phyloP scores from a whole-genome alignment of 306 rosid species.

The Nissolia schottii region DNA sequence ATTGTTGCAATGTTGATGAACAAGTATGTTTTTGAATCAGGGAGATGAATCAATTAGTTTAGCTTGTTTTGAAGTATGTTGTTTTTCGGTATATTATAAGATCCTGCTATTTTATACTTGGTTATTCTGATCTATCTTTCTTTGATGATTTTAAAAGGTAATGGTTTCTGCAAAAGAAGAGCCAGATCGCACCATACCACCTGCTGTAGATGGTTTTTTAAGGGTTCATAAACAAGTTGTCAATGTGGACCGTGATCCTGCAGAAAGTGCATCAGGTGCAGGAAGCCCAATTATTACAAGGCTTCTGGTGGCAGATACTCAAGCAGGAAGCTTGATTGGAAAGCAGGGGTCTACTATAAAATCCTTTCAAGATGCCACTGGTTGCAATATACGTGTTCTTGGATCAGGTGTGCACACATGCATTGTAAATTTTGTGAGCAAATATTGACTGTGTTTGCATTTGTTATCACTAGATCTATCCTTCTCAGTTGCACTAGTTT shows the following conservation, averaged over 20 bases:
- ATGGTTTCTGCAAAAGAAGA: slow-evolving; percentile 65
- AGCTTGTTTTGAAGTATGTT: neutral
- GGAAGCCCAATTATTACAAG: slow-evolving; percentile 36
- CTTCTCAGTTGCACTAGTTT: neutral
- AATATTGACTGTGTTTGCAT: neutral
- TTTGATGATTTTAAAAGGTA: slow-evolving; percentile 35
- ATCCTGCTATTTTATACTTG: neutral
- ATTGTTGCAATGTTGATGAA: neutral
- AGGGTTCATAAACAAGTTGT: slow-evolving; percentile 57
- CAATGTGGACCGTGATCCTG: slow-evolving; percentile 37
- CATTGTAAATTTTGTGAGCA: neutral
- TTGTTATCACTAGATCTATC: neutral
- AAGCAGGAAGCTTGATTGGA: slow-evolving; percentile 60
- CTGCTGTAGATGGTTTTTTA: slow-evolving; percentile 58
- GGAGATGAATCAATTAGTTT: slow-evolving; percentile 19
- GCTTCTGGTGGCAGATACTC: slow-evolving; percentile 60
- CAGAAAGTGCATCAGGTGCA: slow-evolving; percentile 33
- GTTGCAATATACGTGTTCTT: slow-evolving; percentile 51
- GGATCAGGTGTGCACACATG: slow-evolving; percentile 39
- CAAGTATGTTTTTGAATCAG: slow-evolving; percentile 3
- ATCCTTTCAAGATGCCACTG: slow-evolving; percentile 47
- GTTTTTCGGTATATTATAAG: neutral
- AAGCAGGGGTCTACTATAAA: slow-evolving; percentile 53
- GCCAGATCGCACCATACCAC: slow-evolving; percentile 43
- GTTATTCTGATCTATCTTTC: slow-evolving; percentile 21